phyloP scores from a whole-genome alignment of 805 yeast species.

The Kuraishia borneana region DNA sequence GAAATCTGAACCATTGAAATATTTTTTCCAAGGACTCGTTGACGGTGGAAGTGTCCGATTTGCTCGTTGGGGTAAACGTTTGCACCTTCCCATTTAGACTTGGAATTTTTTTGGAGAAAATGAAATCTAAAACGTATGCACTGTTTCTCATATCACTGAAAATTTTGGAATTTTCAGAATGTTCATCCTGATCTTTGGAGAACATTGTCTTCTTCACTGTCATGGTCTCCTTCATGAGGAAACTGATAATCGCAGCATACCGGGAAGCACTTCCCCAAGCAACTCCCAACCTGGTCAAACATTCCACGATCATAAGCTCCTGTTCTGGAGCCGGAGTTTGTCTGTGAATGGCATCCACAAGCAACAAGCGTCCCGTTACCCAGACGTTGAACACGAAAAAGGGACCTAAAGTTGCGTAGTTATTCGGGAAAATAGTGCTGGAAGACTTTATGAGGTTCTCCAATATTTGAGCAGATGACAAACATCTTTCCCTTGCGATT shows the following conservation, averaged over 20 bases:
- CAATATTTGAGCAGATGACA: constrained; percentile 5
- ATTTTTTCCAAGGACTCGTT: constrained; percentile 7
- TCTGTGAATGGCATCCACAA: constrained; percentile 14
- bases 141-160: constrained; percentile 18
- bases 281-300: constrained; percentile 10
- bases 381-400: constrained; percentile 20
- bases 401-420: constrained; percentile 13
- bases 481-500: constrained; percentile 9
- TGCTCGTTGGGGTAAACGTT: not conserved
- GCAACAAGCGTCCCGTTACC: constrained; percentile 20
- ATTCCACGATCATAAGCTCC: constrained; percentile 8
- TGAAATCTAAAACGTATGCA: constrained; percentile 14
- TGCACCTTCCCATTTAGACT: not conserved
- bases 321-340: constrained; percentile 5
- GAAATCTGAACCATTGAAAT: constrained; percentile 8
- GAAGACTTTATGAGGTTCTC: constrained; percentile 6
- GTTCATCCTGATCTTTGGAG: constrained; percentile 7
- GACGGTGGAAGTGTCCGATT: not conserved
- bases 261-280: constrained; percentile 15
- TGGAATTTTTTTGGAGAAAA: constrained; percentile 13
- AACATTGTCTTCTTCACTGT: constrained; percentile 5
- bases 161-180: constrained; percentile 19
- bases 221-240: constrained; percentile 12
- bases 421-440: not conserved
- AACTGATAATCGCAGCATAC: constrained; percentile 13